Evolutionary conservation across 2,329 filamentous ascomycete genomes (phyloP).

Genomic region (Bretziella fagacearum): DNA sequence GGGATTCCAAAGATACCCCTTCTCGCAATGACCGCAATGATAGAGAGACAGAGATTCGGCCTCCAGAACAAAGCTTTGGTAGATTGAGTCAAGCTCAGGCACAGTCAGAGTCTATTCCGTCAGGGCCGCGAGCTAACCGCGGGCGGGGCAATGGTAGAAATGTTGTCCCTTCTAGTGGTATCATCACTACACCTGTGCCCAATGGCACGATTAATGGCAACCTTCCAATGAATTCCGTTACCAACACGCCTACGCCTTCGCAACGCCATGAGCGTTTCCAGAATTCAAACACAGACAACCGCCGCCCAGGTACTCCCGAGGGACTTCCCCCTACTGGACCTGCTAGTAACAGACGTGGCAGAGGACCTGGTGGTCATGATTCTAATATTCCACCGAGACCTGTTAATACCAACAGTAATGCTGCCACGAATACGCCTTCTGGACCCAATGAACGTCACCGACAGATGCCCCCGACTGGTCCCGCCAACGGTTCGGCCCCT

Average conservation of each 20-base stretch:
- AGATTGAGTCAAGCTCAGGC: constrained; percentile 7
- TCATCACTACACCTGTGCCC: neutral
- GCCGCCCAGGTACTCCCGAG: constrained; percentile 2
- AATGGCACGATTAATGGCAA: neutral
- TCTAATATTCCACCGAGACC: neutral
- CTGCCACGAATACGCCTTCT: neutral
- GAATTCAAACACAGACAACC: neutral
- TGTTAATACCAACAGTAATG: neutral
- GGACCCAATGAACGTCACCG: constrained; percentile 11
- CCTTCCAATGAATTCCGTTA: constrained; percentile 1
- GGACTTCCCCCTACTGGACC: constrained; percentile 7
- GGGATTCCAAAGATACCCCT: constrained; percentile 14
- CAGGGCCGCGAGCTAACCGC: constrained; percentile 18
- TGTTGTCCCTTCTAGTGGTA: neutral
- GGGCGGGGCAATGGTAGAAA: constrained; percentile 5
- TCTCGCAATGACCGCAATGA: constrained; percentile 7
- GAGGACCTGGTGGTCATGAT: constrained; percentile 4
- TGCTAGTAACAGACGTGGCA: constrained; percentile 1
- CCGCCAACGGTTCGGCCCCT: neutral
- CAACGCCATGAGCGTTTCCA: constrained; percentile 12
- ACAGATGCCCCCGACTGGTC: neutral
- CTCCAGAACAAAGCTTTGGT: constrained; percentile 24
- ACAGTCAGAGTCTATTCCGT: constrained; percentile 14
- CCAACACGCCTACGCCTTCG: neutral
- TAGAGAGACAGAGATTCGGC: constrained; percentile 27